Evolutionary conservation across 768 basidiomycete genomes (phyloP), one percentile per base, ranked within the genome.

Genomic region (Hydnum rufescens): DNA sequence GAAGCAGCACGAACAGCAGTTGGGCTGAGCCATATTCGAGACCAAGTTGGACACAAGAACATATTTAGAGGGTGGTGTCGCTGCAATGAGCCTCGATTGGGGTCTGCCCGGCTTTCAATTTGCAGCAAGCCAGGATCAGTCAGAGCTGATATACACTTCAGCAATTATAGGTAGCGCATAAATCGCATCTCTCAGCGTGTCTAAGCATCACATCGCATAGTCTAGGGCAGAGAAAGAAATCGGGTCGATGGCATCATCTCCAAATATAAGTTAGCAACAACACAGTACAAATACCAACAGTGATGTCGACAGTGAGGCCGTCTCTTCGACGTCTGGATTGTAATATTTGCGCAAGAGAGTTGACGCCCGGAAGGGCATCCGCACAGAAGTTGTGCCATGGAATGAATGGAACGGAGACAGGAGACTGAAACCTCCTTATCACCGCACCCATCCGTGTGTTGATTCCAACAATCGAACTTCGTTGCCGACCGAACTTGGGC

Each of bases 321-420:
- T 99, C 95, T 61, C 90, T 70, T 55, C 92, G 72, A 59, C 93
- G 74, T 43, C 93, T 75, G 13, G 86, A 79, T 63, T 85, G 85
- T 64, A 99, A 96, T 86, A 97, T 90, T 1, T 74, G 73, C 32
- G 97, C 69, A 42, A 97, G 65, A 55, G 81, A 85, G 66, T 88
- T 90, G 58, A 99, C 80, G 2, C 93, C 92, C n/a, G 95, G 95
- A 65, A 97, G 81, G 4, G 83, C 78, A 60, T 72, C 87, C 90
- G 49, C 18, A 4, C 8, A 32, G 22, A 44, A 22, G 16, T 32
- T 32, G 26, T 26, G 19, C 2, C n/a, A 32, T 39, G 29, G 32
- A 30, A 26, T 19, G 8, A n/a, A n/a, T n/a, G 2, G 3, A 2
- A 36, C 5, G 30, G 34, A 53, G 4, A 25, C 13, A 28, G 50